These are phyloP conservation scores for Groenewaldozyma tartarivorans DNA, from an alignment of 805 yeast genomes.

Conservation along the genomic window DNA sequence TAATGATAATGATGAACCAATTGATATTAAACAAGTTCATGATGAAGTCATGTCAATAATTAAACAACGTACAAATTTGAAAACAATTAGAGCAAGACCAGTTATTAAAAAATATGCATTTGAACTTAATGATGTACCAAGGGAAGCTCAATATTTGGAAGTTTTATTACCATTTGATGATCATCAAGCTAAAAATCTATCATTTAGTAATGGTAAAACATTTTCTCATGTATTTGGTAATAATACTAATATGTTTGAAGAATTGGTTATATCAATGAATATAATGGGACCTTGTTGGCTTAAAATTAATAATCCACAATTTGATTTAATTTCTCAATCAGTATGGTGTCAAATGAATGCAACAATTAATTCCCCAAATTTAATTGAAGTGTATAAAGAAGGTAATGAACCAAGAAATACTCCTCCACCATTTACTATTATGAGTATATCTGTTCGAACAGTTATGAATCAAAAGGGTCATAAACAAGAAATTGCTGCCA, in stretches of 20 bases:
- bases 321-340: constrained; percentile 43
- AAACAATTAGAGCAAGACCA: constrained; percentile 58
- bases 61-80: constrained; percentile 30
- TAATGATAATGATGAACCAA: constrained; percentile 6
- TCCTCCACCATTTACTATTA: constrained; percentile 63
- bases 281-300: constrained; percentile 99
- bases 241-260: constrained; percentile 64
- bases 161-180: constrained; percentile 57
- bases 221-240: constrained; percentile 76
- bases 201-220: constrained; percentile 50
- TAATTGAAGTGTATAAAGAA: constrained; percentile 1
- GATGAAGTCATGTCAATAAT: constrained; percentile 53
- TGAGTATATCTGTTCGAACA: constrained; percentile 74
- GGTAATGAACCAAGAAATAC: constrained; percentile 35
- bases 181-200: constrained; percentile 42
- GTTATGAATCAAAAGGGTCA: constrained; percentile 63
- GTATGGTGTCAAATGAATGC: constrained; percentile 81
- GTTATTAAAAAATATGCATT: constrained; percentile 77
- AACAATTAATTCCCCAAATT: constrained; percentile 24
- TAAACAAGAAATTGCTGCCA: constrained; percentile 79
- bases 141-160: constrained; percentile 69
- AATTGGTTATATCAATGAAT: constrained; percentile 70
- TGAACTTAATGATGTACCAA: constrained; percentile 72
- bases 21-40: constrained; percentile 52
- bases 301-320: constrained; percentile 56